Evolutionary conservation across 257 asterid species (phyloP).

Genomic region (Lithospermum erythrorhizon): DNA sequence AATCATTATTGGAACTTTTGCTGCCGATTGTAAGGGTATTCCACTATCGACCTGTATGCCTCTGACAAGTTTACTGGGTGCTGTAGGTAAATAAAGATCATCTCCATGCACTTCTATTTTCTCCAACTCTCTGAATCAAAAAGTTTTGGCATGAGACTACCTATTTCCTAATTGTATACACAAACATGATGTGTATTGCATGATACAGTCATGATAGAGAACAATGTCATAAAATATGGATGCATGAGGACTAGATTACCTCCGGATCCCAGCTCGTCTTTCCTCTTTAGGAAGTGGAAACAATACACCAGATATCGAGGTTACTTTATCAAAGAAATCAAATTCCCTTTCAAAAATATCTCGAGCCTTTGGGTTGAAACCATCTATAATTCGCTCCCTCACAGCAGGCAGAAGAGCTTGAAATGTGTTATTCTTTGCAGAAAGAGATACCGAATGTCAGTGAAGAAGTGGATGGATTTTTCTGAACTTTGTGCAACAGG

Average conservation of each 20-base stretch:
- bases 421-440: conserved; percentile 61
- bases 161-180: neutral
- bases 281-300: conserved; percentile 93
- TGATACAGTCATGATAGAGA: neutral
- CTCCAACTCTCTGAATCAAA: conserved; percentile 74
- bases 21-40: conserved; percentile 95
- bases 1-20: conserved; percentile 99
- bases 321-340: conserved; percentile 97
- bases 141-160: neutral
- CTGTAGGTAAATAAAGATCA: conserved; percentile 95
- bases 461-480: too few relatives aligned
- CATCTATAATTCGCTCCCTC: conserved; percentile 73
- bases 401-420: conserved; percentile 76
- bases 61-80: conserved; percentile 72
- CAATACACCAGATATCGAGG: conserved; percentile 93
- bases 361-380: conserved; percentile 68
- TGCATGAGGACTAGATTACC: conserved; percentile 28
- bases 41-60: conserved; percentile 96
- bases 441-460: neutral
- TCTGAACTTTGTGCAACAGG: too few relatives aligned
- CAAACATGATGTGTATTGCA: neutral
- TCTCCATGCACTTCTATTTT: conserved; percentile 80
- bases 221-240: neutral
- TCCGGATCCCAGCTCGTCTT: conserved; percentile 88
- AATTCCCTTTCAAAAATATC: conserved; percentile 76